Evolutionary conservation across 192 early-diverging fungal species (phyloP), one percentile per base, ranked within the genome.

Genomic region (Podila horticola): DNA sequence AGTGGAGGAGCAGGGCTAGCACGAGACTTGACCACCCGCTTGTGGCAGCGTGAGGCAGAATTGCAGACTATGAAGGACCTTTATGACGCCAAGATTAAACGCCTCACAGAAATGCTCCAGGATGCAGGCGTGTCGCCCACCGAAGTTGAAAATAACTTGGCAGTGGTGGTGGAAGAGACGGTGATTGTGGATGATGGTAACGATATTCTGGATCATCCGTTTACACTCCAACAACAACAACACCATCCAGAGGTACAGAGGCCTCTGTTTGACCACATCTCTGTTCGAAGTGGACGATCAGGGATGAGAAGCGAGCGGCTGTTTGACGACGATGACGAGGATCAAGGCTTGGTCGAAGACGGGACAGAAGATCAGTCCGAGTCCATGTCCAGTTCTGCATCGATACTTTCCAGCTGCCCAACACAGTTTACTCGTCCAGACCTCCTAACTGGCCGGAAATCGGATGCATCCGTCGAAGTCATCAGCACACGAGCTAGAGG

Each of bases 21-120:
- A 29, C 70, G 77, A 36, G 77, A 81, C 55, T 38, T 81, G 62
- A 81, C 71, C n/a, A 81, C 77, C 11, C 77, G 77, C 9, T 57
- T 81, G 20, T 81, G 77, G 77, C 77, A 81, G 33, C 77, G 77
- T 31, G 77, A 81, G 58, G 77, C 77, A 6, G 77, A 81, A 28
- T 62, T 81, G 2, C 77, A 81, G 38, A 73, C 71, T 1, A 81
- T 81, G 77, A 81, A 81, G 48, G 77, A 81, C 15, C 77, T 73
- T 28, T 81, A 81, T 36, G 77, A 81, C 24, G 77, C 77, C 10
- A 81, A 81, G 34, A 81, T 81, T 20, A 33, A 66, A 24, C 36
- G 77, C 12, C 62, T 81, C n/a, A 81, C 77, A 30, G 71, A 81
- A 38, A 81, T 81, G 77, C 62, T 81, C n/a, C 66, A 81, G 58